Evolutionary conservation across 768 basidiomycete genomes (phyloP), one percentile per base, ranked within the genome.

Genomic region (Hypholoma sublateritium): DNA sequence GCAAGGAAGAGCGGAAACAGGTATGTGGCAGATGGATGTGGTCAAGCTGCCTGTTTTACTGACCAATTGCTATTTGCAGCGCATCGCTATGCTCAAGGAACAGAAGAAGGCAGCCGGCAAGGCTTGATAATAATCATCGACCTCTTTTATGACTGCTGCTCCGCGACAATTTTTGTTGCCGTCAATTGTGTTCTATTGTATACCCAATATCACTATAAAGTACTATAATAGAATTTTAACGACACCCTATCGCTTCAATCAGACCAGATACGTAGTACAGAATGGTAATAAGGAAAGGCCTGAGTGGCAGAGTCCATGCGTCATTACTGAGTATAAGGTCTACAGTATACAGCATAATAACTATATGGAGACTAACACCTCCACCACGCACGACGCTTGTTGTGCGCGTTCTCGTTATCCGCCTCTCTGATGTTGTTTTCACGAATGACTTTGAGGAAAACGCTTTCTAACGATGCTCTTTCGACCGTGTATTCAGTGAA

Each of bases 1-100:
- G 95, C 57, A 89, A 95, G 67, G 95, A 98, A 69, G 96, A 98
- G 69, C 77, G 96, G 44, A 94, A 89, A 69, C 86, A 92, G 77
- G 93, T 93, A 53, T 17, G 82, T 72, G 16, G 32, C 32, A 32
- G 22, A 44, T 4, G 13, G 13, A 3, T n/a, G 6, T 21, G 11
- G 6, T 43, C 49, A 5, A 21, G 14, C 17, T 16, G 44, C 19
- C 13, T 22, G 13, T 47, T n/a, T n/a, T n/a, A 16, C 37, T 21
- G 35, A 13, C 36, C 19, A 43, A 17, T 56, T 55, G 39, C 43
- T 32, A 28, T 46, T 44, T 46, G 48, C 50, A 89, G 89, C 84
- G 88, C 8, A 90, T 93, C 53, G 89, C 89, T 8, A 81, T 83
- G 67, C 68, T 91, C 62, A 93, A 93, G 65, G 91, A 89, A 63